These are phyloP conservation scores for Abrus precatorius DNA, from an alignment of 306 rosid species.

Conservation along the genomic window DNA sequence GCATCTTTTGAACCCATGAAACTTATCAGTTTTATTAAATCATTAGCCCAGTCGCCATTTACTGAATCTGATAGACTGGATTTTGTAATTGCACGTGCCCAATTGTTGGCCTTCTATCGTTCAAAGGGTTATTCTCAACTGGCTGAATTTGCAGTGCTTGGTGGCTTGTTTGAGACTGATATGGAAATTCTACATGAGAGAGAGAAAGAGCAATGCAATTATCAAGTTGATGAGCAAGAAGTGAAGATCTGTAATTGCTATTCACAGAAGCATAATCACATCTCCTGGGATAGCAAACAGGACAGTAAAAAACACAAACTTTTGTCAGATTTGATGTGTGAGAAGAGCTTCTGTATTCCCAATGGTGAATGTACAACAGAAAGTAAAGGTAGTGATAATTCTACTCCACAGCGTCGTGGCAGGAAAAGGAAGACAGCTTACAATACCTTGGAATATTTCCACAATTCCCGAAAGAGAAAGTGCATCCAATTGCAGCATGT, in stretches of 20 bases:
- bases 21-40: conserved; percentile 63
- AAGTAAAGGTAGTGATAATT: conserved; percentile 43
- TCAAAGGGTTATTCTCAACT: conserved; percentile 73
- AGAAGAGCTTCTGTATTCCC: conserved; percentile 45
- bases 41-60: conserved; percentile 63
- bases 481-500: conserved; percentile 40
- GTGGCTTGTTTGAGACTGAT: conserved; percentile 57
- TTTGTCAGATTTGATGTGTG: conserved; percentile 56
- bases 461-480: conserved; percentile 40
- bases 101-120: conserved; percentile 63
- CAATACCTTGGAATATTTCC: conserved; percentile 37
- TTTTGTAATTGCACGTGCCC: conserved; percentile 58
- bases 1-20: conserved; percentile 68
- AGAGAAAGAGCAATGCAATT: conserved; percentile 48
- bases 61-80: conserved; percentile 60
- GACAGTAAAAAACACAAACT: conserved; percentile 53
- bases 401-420: conserved; percentile 34
- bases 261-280: conserved; percentile 48
- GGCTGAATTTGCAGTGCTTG: conserved; percentile 61
- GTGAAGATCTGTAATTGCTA: conserved; percentile 33
- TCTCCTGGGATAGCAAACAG: conserved; percentile 27
- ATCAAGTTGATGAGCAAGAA: conserved; percentile 45
- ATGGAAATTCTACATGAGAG: conserved; percentile 43
- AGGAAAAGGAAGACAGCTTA: conserved; percentile 56
- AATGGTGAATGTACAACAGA: conserved; percentile 40